These are phyloP conservation scores for Hypoxylon sp. DNA, from an alignment of 2,329 filamentous ascomycete species.

Conservation along the genomic window DNA sequence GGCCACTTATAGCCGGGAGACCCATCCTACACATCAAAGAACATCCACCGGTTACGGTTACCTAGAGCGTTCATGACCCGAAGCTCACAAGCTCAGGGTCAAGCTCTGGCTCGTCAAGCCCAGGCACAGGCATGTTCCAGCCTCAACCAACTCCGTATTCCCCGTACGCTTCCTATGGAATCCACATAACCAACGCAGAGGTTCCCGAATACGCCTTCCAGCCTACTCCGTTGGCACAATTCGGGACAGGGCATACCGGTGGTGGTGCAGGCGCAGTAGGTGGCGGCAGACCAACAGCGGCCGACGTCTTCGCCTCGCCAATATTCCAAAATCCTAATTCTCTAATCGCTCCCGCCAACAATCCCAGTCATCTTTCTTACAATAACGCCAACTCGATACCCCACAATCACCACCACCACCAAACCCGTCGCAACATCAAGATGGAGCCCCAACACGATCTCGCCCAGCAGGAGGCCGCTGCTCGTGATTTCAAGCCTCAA, in stretches of 20 bases:
- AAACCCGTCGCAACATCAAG: conserved; percentile 50
- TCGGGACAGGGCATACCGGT: conserved; percentile 45
- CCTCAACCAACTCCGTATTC: conserved; percentile 65
- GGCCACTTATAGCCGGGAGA: conserved; percentile 23
- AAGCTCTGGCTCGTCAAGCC: conserved; percentile 44
- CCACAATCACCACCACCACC: conserved; percentile 43
- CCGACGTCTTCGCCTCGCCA: conserved; percentile 48
- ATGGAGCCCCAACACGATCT: conserved; percentile 62
- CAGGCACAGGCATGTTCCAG: conserved; percentile 66
- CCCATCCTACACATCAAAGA: conserved; percentile 15
- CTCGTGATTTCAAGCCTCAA: conserved; percentile 71
- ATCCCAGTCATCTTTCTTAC: conserved; percentile 46
- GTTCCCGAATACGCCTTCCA: conserved; percentile 52
- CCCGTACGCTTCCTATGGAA: conserved; percentile 61
- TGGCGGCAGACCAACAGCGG: conserved; percentile 44
- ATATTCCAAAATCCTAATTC: conserved; percentile 45
- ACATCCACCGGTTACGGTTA: conserved; percentile 31
- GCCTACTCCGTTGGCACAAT: conserved; percentile 51
- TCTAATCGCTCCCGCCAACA: conserved; percentile 41
- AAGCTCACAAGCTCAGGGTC: conserved; percentile 43
- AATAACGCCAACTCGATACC: conserved; percentile 37
- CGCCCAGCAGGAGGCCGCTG: conserved; percentile 72
- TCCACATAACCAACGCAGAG: conserved; percentile 53
- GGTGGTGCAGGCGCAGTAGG: conserved; percentile 38
- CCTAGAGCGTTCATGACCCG: conserved; percentile 46